Conservation (phyloP, 1,139 yeast genomes). For the Suhomyces terraborum region DNA sequence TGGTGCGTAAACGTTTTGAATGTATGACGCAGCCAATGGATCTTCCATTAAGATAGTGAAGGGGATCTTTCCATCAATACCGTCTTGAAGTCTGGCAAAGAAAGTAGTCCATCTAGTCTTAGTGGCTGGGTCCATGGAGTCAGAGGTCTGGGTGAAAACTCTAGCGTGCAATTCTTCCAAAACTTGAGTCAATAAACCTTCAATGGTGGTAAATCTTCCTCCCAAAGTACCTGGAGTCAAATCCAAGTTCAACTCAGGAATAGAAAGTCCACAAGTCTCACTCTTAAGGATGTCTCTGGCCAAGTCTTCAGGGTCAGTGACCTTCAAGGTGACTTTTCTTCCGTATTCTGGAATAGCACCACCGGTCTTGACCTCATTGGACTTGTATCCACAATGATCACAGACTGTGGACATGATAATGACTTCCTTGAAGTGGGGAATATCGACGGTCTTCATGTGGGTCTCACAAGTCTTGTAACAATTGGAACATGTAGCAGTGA, state of each 20-base stretch:
- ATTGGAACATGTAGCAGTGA: conserved; percentile 89
- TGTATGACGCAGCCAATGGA: conserved; percentile 92
- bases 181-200: conserved; percentile 88
- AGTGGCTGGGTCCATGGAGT: conserved; percentile 83
- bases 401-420: conserved; percentile 95
- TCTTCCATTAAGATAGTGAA: conserved; percentile 90
- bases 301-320: conserved; percentile 91
- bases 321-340: conserved; percentile 66
- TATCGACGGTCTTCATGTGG: conserved; percentile 94
- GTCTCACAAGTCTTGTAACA: conserved; percentile 83
- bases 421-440: conserved; percentile 98
- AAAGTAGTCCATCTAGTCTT: conserved; percentile 80
- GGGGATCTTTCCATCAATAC: conserved; percentile 78
- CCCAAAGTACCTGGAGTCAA: conserved; percentile 96
- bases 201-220: conserved; percentile 95
- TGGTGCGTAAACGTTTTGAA: conserved; percentile 97
- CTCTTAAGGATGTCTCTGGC: conserved; percentile 93
- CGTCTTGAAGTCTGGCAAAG: conserved; percentile 72
- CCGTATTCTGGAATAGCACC: conserved; percentile 94
- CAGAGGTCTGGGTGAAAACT: conserved; percentile 85
- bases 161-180: conserved; percentile 83
- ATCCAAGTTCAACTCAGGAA: conserved; percentile 90
- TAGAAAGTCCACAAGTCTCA: conserved; percentile 82
- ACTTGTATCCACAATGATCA: conserved; percentile 90
- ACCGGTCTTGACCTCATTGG: conserved; percentile 98